A percentile compares a stretch with the other conserved stretches of the same genome.
Evolutionary conservation across 257 asterid species (phyloP).

Genomic region (Nicotiana paniculata): DNA sequence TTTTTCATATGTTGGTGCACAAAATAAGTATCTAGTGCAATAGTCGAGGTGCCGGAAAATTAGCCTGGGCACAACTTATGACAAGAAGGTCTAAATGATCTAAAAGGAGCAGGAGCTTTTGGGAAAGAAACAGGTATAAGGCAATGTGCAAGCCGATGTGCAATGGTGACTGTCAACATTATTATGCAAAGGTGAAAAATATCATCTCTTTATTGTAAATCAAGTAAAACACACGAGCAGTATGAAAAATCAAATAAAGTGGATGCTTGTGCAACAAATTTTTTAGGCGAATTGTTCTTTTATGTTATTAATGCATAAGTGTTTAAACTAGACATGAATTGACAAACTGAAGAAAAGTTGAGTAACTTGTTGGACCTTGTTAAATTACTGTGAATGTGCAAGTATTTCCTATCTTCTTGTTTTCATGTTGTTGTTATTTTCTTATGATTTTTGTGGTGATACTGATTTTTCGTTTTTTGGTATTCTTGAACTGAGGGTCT

Average conservation of each 20-base stretch:
- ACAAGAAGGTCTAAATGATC: background rate
- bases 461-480: no score
- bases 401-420: background rate
- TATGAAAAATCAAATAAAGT: background rate
- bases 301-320: background rate
- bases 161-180: background rate
- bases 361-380: background rate
- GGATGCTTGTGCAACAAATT: background rate
- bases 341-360: background rate
- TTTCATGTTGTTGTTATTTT: no score
- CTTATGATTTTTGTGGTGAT: no score
- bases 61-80: background rate
- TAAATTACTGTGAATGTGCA: background rate
- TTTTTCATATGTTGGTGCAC: background rate
- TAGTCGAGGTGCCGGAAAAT: background rate
- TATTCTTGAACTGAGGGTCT: no score
- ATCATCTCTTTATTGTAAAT: background rate
- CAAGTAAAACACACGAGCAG: background rate
- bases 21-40: background rate
- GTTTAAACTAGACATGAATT: background rate
- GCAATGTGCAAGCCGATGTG: background rate
- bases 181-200: background rate
- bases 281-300: background rate
- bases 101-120: background rate
- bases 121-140: background rate